Evolutionary conservation across 2,329 filamentous ascomycete species (phyloP), one percentile per base, ranked within the genome.

Genomic region (Aspergillus transmontanensis): DNA sequence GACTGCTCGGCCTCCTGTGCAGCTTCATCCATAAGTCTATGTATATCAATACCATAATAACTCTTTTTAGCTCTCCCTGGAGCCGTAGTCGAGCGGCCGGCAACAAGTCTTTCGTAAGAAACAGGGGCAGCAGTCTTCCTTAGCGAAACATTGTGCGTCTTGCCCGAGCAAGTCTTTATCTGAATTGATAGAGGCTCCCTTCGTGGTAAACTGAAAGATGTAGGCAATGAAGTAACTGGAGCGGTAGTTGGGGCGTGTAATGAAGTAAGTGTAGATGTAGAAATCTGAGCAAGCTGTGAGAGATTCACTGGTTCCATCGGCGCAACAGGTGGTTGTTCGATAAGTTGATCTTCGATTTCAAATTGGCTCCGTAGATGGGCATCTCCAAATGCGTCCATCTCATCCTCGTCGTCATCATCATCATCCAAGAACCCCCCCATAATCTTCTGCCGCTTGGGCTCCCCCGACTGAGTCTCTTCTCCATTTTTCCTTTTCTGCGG

Each of bases 1-100:
- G 71, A 65, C 26, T 79, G 77, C 43, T 82, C 79, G 11, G 85
- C 78, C 65, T 93, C 87, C 23, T 85, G 85, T 59, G 86, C 81
- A 3, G 90, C 90, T 19, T 90, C 85, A 61, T 91, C 89, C 62
- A 98, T 85, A 45, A 99, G 81, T 60, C 88, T 84, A 76, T 97
- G 93, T 39, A 99, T 95, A 54, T 97, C 90, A 67, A 99, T 90
- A 11, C 95, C 95, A 75, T 97, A 99, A 78, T 94, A 98, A 70
- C 89, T 84, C 66, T 82, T 85, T 55, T 82, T 81, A 21, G 87
- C 87, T 69, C 81, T 83, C 21, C 85, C 85, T 36, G 82, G 76
- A n/a, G 75, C 74, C 3, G 79, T 78, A 4, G 74, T 76, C 10
- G 86, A 87, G 16, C 86, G 81, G 57, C 81, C 76, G 21, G 85